Evolutionary conservation across 805 yeast genomes (phyloP), one percentile per base, ranked within the genome.

Genomic region (Hanseniaspora occidentalis): DNA sequence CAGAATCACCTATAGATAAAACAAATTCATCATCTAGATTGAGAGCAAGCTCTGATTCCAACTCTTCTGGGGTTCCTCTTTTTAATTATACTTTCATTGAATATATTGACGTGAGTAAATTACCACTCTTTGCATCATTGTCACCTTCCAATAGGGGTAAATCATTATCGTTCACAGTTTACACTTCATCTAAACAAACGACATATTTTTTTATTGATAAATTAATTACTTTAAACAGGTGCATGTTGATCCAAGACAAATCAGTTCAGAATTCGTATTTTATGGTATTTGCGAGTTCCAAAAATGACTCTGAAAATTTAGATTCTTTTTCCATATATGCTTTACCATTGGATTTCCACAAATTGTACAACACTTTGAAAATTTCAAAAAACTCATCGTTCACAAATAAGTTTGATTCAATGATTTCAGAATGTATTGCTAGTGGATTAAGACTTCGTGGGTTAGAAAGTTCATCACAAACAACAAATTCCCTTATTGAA

Each of bases 401-500:
- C 17, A 8, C 31, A 27, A 27, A 13, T 13, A 27, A 13, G n/a
- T 19, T 58, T 40, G 49, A 54, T 38, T 54, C 58, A 14, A 54
- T 53, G 6, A 37, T 64, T 20, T 62, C 67, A 4, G 52, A 52
- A 35, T 48, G 62, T 42, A 56, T 65, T 13, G 46, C 56, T 11
- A 53, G 62, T 36, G 69, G 67, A 31, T 49, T 66, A 34, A 51
- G 65, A 29, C 42, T 63, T 22, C 44, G 66, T 36, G 59, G 58
- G 11, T 45, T 64, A n/a, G 45, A 59, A 33, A 50, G 47, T 48
- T 38, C 51, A n/a, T n/a, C n/a, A n/a, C n/a, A n/a, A n/a, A n/a
- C n/a, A n/a, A n/a, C n/a, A n/a, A n/a, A n/a, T n/a, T n/a, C n/a
- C n/a, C n/a, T n/a, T n/a, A n/a, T n/a, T n/a, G n/a, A n/a, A n/a